A percentile compares a stretch with the other conserved stretches of the same genome.
These are phyloP conservation scores for Globisporangium irregulare DNA, from an alignment of 352 stramenopile species.

Conservation along the genomic window DNA sequence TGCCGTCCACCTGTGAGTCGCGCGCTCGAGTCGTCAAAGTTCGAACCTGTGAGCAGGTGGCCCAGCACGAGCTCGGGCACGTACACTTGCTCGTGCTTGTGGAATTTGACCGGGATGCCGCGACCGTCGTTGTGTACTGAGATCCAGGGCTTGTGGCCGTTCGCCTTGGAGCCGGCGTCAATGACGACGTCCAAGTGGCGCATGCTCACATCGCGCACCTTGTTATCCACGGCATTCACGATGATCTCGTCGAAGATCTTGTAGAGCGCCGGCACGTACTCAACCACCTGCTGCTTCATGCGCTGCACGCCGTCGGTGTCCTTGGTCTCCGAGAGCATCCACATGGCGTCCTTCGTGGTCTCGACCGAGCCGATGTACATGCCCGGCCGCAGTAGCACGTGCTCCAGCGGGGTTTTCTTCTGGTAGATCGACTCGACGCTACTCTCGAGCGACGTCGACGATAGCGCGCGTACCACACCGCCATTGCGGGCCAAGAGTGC, in stretches of 20 bases:
- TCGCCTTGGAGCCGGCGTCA: constrained; percentile 53
- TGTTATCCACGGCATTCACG: constrained; percentile 98
- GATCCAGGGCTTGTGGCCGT: constrained; percentile 82
- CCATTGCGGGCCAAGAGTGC: neutral
- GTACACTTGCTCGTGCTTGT: constrained; percentile 97
- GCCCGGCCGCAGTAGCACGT: constrained; percentile 87
- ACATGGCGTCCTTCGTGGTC: constrained; percentile 68
- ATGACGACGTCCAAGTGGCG: constrained; percentile 68
- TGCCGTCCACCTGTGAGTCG: constrained; percentile 96
- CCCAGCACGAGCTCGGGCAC: constrained; percentile 98
- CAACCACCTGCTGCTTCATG: constrained; percentile 75
- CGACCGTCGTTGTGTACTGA: constrained; percentile 98
- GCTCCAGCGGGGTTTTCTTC: constrained; percentile 88
- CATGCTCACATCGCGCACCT: constrained; percentile 81
- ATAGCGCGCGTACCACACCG: constrained; percentile 3
- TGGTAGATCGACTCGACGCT: constrained; percentile 85
- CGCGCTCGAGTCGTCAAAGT: constrained; percentile 98
- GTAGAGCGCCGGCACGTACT: constrained; percentile 91
- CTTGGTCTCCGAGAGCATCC: constrained; percentile 49
- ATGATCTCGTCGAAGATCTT: constrained; percentile 99
- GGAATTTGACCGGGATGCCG: constrained; percentile 96
- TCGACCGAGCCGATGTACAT: constrained; percentile 93
- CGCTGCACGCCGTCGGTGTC: constrained; percentile 27
- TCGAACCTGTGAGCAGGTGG: constrained; percentile 97
- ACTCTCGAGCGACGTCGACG: constrained; percentile 32